phyloP scores from a whole-genome alignment of 164 flowering plant genomes.

The Platanus orientalis region DNA sequence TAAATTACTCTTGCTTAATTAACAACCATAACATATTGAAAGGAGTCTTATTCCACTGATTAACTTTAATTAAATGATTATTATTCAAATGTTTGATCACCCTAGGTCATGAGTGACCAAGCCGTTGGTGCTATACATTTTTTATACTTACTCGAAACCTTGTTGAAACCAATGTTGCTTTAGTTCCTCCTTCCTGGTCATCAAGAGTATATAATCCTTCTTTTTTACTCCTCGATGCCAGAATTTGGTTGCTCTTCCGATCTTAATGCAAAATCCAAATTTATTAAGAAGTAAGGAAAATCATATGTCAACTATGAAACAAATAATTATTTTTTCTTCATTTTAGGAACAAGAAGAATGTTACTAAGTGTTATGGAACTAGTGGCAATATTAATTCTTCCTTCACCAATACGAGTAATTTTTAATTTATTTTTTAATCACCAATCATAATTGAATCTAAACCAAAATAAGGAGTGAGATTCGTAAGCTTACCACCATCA shows the following conservation, averaged over 20 bases:
- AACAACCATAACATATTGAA: not conserved
- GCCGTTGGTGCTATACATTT: not conserved
- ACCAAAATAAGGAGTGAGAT: not conserved
- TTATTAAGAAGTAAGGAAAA: not conserved
- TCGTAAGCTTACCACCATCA: not conserved
- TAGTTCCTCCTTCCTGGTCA: too few relatives aligned
- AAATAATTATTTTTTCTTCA: not conserved
- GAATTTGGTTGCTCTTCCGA: not conserved
- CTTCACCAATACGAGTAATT: not conserved
- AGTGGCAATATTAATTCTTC: not conserved
- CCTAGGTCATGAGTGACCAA: not conserved
- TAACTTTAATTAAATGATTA: too few relatives aligned
- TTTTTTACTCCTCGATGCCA: not conserved
- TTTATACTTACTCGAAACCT: not conserved
- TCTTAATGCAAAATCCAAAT: not conserved
- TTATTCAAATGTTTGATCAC: not conserved
- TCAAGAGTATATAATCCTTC: not conserved
- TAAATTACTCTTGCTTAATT: slow-evolving; percentile 2
- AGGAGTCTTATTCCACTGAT: not conserved
- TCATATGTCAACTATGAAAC: not conserved
- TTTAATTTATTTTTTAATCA: not conserved
- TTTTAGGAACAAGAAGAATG: not conserved
- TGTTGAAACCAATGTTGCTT: not conserved
- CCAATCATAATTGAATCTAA: not conserved
- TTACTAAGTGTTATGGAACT: not conserved